A percentile compares a stretch with the other conserved stretches of the same genome.
These are phyloP conservation scores for Lichtheimia ornata DNA, from an alignment of 371 early-diverging fungal genomes.

Conservation along the genomic window DNA sequence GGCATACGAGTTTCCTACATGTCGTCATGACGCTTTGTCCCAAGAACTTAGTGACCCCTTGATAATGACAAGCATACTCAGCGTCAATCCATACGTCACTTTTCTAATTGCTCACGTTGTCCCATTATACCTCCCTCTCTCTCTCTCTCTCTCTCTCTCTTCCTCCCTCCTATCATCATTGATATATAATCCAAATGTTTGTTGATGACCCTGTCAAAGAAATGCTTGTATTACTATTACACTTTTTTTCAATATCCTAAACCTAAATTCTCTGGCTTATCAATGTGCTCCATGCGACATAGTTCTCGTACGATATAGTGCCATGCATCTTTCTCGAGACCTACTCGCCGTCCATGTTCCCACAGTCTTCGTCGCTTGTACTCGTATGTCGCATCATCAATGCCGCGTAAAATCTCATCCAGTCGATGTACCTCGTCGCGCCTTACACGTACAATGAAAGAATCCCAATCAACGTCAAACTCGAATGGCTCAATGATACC, in stretches of 20 bases:
- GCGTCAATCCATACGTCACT: too few species aligned
- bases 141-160: too few species aligned
- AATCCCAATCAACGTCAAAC: constrained; percentile 60
- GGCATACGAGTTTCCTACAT: too few species aligned
- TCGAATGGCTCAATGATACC: constrained; percentile 60
- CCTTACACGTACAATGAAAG: constrained; percentile 48
- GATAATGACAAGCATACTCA: too few species aligned
- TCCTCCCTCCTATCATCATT: too few species aligned
- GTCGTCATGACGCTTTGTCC: too few species aligned
- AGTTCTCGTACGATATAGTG: constrained; percentile 56
- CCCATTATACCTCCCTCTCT: too few species aligned
- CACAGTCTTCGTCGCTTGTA: constrained; percentile 43
- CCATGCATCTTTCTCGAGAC: constrained; percentile 56
- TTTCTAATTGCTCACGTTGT: too few species aligned
- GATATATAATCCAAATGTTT: too few species aligned
- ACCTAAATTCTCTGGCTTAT: constrained; percentile 37
- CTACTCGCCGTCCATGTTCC: constrained; percentile 53
- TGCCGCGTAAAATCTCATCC: constrained; percentile 47
- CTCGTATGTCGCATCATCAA: constrained; percentile 51
- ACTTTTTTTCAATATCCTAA: constrained; percentile 35
- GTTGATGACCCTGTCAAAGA: too few species aligned
- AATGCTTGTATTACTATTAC: not conserved
- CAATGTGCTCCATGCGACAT: constrained; percentile 44
- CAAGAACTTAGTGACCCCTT: too few species aligned
- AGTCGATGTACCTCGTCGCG: constrained; percentile 54